Evolutionary conservation across 2,329 filamentous ascomycete genomes (phyloP), one percentile per base, ranked within the genome.

Genomic region (Aspergillus sp.): DNA sequence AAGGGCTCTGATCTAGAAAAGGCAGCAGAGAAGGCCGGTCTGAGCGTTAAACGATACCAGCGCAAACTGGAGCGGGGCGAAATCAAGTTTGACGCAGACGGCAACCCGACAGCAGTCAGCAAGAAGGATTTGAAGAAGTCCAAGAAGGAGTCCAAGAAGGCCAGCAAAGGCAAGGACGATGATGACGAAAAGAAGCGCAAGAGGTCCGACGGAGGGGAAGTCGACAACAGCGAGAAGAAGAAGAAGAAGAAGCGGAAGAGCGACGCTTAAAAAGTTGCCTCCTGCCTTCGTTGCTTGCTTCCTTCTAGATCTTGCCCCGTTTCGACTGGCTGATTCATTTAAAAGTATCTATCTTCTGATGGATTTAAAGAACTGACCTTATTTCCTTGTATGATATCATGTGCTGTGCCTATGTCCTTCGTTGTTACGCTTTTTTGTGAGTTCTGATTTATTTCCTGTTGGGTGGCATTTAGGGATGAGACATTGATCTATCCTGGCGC

Each of bases 111-210:
- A 56, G 74, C 86, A 3, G 68, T 82, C 58, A 86, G 81, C 73
- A 88, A 88, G 76, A 88, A 87, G 72, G 82, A 86, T 41, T 67
- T 84, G 59, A 87, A 87, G 77, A 85, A 86, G 74, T 71, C 77
- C 48, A 81, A 79, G 70, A 85, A 84, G 71, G 79, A 75, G 52
- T 72, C 70, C 36, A 76, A 80, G 62, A 79, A 81, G 59, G 74
- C 73, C 10, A 68, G 69, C 42, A 70, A 72, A 46, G 73, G 19
- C 19, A 19, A 77, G 2, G 36, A 39, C 36, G 5, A 77, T 2
- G 36, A 39, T 19, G 77, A 77, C 58, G 78, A 77, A 67, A 88
- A 88, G 79, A 87, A 88, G 78, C 79, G 83, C 65, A 86, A 86
- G 73, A 75, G 71, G 45, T 66, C 68, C 47, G 74, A 70, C 33